Evolutionary conservation across 2,329 filamentous ascomycete genomes (phyloP).

Genomic region (Aspergillus floridensis): DNA sequence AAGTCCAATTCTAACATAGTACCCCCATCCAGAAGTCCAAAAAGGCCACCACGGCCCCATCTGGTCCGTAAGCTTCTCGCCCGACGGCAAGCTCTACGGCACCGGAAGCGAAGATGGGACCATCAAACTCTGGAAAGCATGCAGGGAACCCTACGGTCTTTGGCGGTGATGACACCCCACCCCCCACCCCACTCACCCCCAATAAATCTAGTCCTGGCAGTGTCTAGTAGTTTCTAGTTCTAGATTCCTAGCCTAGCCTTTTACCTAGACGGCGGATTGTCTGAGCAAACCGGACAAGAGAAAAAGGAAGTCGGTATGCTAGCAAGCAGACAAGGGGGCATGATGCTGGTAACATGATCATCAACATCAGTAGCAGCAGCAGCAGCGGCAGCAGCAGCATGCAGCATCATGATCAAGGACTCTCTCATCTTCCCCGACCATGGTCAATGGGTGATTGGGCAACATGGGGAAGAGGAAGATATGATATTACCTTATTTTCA

Average conservation of each 20-base stretch:
- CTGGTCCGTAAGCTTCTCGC: constrained; percentile 92
- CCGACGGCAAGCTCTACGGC: constrained; percentile 92
- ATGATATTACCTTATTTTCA: too few species aligned
- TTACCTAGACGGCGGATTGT: too few species aligned
- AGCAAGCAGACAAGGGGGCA: background rate
- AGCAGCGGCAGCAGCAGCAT: too few species aligned
- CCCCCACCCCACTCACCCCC: background rate
- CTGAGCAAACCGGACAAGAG: too few species aligned
- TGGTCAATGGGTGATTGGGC: too few species aligned
- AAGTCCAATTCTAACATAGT: constrained; percentile 3
- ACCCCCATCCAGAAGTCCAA: constrained; percentile 65
- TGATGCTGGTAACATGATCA: background rate
- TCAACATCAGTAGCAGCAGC: too few species aligned
- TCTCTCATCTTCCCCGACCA: too few species aligned
- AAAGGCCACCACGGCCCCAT: constrained; percentile 97
- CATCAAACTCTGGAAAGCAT: constrained; percentile 83
- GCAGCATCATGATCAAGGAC: too few species aligned
- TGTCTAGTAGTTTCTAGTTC: too few species aligned
- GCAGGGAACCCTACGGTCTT: constrained; percentile 62
- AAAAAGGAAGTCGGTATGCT: background rate
- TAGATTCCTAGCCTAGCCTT: too few species aligned
- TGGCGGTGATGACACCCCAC: constrained; percentile 50
- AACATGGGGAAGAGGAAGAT: too few species aligned
- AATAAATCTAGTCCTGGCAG: background rate
- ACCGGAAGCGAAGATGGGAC: constrained; percentile 97